Percentiles rank a stretch among this genome's conserved stretches.
These are phyloP conservation scores for Malbranchea cinnamomea DNA, from an alignment of 2,329 filamentous ascomycete species.

Conservation along the genomic window DNA sequence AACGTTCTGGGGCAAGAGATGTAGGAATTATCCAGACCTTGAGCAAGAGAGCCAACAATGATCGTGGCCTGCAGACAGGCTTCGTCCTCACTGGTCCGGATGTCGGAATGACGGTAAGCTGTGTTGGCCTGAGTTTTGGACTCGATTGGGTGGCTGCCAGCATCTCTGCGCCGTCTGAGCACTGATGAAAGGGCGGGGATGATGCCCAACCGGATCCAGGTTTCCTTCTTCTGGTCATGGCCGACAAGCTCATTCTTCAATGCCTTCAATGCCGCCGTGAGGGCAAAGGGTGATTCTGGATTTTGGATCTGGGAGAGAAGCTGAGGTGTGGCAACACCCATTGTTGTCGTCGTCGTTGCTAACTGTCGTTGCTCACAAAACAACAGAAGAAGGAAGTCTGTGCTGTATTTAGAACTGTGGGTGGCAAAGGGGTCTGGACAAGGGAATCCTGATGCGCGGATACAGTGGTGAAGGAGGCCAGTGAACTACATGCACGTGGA, in stretches of 20 bases:
- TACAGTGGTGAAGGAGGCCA: too few species aligned
- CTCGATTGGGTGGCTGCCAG: too few species aligned
- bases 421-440: too few species aligned
- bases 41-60: conserved; percentile 70
- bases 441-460: too few species aligned
- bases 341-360: conserved; percentile 35
- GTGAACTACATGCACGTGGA: too few species aligned
- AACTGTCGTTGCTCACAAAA: too few species aligned
- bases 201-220: conserved; percentile 56
- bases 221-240: conserved; percentile 72
- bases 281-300: conserved; percentile 30
- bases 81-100: conserved; percentile 48
- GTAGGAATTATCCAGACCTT: conserved; percentile 47
- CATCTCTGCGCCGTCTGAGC: too few species aligned
- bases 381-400: too few species aligned
- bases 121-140: too few species aligned
- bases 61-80: conserved; percentile 66
- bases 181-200: conserved; percentile 37
- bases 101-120: neutral
- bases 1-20: neutral
- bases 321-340: conserved; percentile 36
- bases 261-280: conserved; percentile 45
- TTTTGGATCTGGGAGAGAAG: conserved; percentile 43
- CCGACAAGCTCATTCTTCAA: conserved; percentile 86
- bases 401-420: too few species aligned